These are phyloP conservation scores for Eucalyptus marginata DNA, from an alignment of 345 rosid genomes.

Conservation along the genomic window DNA sequence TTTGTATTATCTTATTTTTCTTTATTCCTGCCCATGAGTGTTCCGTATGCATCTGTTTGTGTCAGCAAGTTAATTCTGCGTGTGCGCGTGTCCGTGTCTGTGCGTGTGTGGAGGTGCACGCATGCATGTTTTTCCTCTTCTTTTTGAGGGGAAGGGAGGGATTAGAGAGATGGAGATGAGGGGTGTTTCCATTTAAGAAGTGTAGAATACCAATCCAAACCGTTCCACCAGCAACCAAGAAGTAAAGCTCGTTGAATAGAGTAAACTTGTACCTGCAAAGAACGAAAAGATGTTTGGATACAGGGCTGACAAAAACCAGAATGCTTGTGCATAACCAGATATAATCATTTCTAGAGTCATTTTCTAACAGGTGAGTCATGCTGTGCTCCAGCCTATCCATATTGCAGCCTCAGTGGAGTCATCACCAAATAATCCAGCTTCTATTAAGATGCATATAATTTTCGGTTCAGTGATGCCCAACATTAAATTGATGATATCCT, in stretches of 20 bases:
- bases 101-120: not conserved
- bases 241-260: constrained; percentile 94
- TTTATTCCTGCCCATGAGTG: not conserved
- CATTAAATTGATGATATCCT: not conserved
- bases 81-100: not conserved
- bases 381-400: not conserved
- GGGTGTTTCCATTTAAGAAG: not conserved
- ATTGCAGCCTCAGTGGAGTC: not conserved
- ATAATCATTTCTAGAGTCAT: not conserved
- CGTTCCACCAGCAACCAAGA: constrained; percentile 97
- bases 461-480: not conserved
- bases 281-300: not conserved
- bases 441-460: not conserved
- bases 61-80: not conserved
- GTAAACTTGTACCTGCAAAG: constrained; percentile 89
- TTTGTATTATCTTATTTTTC: not conserved
- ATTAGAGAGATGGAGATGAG: not conserved
- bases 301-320: not conserved
- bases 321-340: not conserved
- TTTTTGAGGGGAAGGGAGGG: not conserved
- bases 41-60: not conserved
- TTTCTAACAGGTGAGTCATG: not conserved
- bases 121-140: not conserved
- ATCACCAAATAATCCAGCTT: not conserved
- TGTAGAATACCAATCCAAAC: constrained; percentile 79